Evolutionary conservation across 148 eudicot genomes (phyloP).

Genomic region (Rhododendron vialii): DNA sequence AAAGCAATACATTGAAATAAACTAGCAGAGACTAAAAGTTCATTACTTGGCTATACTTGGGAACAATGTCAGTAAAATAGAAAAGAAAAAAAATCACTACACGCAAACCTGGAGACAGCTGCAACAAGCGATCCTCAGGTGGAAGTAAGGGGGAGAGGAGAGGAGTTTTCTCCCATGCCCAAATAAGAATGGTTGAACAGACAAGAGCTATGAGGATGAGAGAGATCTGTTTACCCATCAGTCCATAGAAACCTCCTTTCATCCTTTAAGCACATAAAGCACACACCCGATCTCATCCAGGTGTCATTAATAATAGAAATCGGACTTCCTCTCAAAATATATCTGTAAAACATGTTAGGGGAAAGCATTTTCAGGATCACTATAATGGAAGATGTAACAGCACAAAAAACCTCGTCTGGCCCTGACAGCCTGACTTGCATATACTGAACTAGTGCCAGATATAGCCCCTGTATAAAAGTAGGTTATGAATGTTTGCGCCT

Average conservation of each 20-base stretch:
- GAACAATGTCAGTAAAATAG: background rate
- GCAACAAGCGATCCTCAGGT: conserved; percentile 30
- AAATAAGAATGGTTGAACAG: conserved; percentile 43
- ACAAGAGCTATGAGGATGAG: conserved; percentile 36
- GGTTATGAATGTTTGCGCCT: background rate
- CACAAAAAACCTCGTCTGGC: background rate
- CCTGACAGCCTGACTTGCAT: background rate
- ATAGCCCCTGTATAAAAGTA: too few relatives aligned
- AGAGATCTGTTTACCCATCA: conserved; percentile 39
- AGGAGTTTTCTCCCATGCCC: conserved; percentile 61
- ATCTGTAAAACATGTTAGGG: background rate
- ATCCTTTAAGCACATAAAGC: conserved; percentile 20
- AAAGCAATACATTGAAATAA: background rate
- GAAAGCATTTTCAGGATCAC: background rate
- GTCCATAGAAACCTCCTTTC: conserved; percentile 40
- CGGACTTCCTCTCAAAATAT: background rate
- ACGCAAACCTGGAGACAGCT: conserved; percentile 47
- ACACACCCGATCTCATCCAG: background rate
- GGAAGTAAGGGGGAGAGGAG: conserved; percentile 42
- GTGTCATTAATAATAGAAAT: background rate
- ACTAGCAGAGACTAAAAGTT: background rate
- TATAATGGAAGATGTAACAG: background rate
- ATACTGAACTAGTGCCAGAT: background rate
- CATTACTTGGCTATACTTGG: background rate
- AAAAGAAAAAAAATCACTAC: background rate